Conservation (phyloP, 2,329 filamentous ascomycete species). For the Sarocladiaceae sp. region DNA sequence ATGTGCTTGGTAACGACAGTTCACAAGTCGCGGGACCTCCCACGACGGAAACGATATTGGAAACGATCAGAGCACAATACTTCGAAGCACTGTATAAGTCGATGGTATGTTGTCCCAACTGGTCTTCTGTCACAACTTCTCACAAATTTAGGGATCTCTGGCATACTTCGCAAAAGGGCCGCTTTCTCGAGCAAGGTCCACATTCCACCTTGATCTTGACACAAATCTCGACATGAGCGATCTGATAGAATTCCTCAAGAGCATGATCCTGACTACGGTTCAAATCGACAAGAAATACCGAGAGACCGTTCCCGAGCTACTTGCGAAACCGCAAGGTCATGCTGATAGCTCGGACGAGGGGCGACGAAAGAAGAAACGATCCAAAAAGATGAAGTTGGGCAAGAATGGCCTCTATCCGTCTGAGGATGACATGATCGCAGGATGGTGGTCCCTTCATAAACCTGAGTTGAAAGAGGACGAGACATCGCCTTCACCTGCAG, state of each 20-base stretch:
- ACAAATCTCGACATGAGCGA: conserved; percentile 54
- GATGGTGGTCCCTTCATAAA: conserved; percentile 63
- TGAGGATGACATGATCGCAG: conserved; percentile 58
- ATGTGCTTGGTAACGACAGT: not conserved
- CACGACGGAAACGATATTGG: conserved; percentile 38
- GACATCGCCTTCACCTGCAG: conserved; percentile 38
- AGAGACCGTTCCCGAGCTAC: conserved; percentile 59
- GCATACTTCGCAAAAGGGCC: conserved; percentile 83
- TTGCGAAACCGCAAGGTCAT: conserved; percentile 49
- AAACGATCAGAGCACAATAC: conserved; percentile 53
- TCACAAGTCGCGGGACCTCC: conserved; percentile 10
- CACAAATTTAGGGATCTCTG: conserved; percentile 54
- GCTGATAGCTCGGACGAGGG: conserved; percentile 49
- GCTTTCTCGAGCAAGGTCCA: conserved; percentile 65
- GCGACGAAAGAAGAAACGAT: conserved; percentile 41
- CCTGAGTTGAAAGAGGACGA: conserved; percentile 46
- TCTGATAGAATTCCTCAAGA: conserved; percentile 62
- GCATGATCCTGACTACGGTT: conserved; percentile 58
- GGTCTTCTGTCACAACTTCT: not conserved
- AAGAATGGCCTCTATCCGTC: conserved; percentile 62
- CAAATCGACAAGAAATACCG: conserved; percentile 75
- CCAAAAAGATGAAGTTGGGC: conserved; percentile 60
- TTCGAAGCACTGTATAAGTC: conserved; percentile 57
- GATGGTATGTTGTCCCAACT: conserved; percentile 43
- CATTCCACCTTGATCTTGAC: conserved; percentile 59